Percentiles rank a stretch among this genome's conserved stretches.
phyloP scores from a whole-genome alignment of 495 filamentous ascomycete species.

The Tuber calosporum region DNA sequence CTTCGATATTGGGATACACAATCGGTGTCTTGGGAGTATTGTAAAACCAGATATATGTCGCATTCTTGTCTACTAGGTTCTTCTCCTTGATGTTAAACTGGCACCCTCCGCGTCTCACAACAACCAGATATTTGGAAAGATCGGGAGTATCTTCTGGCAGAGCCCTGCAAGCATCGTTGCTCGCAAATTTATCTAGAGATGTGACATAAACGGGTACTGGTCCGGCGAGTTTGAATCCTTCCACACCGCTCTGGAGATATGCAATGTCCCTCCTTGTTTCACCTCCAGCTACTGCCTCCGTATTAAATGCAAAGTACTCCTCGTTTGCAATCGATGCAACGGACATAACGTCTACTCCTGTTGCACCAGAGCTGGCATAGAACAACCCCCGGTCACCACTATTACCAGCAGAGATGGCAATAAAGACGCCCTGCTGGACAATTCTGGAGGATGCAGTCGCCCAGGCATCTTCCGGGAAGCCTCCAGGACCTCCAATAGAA shows the following conservation, averaged over 20 bases:
- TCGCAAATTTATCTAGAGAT: constrained; percentile 48
- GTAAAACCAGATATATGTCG: constrained; percentile 53
- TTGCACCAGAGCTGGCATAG: constrained; percentile 51
- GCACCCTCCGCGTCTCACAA: constrained; percentile 52
- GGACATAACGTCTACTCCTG: constrained; percentile 49
- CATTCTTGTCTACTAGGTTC: constrained; percentile 50
- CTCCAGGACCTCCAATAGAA: constrained; percentile 52
- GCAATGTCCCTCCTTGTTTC: constrained; percentile 36
- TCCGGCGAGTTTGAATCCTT: constrained; percentile 44
- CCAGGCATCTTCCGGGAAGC: constrained; percentile 54
- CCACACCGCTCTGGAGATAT: constrained; percentile 43
- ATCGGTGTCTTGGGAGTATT: constrained; percentile 46
- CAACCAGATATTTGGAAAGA: constrained; percentile 49
- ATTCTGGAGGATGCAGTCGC: constrained; percentile 51
- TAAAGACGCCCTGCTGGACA: constrained; percentile 52
- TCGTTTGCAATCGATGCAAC: constrained; percentile 53
- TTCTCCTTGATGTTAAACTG: constrained; percentile 48
- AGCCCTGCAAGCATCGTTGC: constrained; percentile 47
- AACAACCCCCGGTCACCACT: constrained; percentile 50
- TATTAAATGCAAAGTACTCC: constrained; percentile 42
- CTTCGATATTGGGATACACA: constrained; percentile 22
- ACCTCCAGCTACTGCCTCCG: constrained; percentile 41
- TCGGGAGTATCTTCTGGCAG: constrained; percentile 48
- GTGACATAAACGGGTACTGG: constrained; percentile 46
- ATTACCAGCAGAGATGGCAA: constrained; percentile 53